Evolutionary conservation across 768 basidiomycete species (phyloP).

Genomic region (Amyloporia xantha): DNA sequence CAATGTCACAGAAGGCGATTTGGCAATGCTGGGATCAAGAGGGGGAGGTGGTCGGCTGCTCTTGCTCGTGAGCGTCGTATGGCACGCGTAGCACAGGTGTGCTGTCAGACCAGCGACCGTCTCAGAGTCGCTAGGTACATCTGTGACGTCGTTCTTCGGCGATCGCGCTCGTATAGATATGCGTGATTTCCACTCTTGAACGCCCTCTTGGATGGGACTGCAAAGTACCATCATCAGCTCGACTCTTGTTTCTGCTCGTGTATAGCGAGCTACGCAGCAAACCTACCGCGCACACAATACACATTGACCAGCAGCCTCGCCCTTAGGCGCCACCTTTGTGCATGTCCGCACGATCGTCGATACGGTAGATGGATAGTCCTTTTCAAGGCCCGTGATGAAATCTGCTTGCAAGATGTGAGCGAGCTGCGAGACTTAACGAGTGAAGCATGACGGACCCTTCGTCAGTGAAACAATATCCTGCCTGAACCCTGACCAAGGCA

Average conservation of each 20-base stretch:
- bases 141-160: no score
- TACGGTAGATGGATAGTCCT: slow-evolving; percentile 81
- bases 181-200: slow-evolving; percentile 67
- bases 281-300: slow-evolving; percentile 59
- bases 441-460: no score
- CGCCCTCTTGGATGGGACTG: slow-evolving; percentile 58
- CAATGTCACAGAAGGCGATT: background rate
- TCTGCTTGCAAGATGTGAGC: slow-evolving; percentile 34
- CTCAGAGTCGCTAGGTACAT: no score
- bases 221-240: background rate
- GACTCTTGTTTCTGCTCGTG: background rate
- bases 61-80: background rate
- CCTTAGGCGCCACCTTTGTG: slow-evolving; percentile 67
- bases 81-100: background rate
- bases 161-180: slow-evolving; percentile 65
- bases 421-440: background rate
- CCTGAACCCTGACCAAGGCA: slow-evolving; percentile 35
- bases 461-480: slow-evolving; percentile 63
- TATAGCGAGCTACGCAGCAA: background rate
- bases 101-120: no score
- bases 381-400: slow-evolving; percentile 75
- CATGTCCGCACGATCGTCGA: slow-evolving; percentile 79
- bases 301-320: slow-evolving; percentile 42
- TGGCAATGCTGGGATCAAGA: background rate
- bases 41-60: background rate